Percentiles rank a stretch among this genome's conserved stretches.
These are phyloP conservation scores for Mycena capillaripes DNA, from an alignment of 768 basidiomycete species.

Conservation along the genomic window DNA sequence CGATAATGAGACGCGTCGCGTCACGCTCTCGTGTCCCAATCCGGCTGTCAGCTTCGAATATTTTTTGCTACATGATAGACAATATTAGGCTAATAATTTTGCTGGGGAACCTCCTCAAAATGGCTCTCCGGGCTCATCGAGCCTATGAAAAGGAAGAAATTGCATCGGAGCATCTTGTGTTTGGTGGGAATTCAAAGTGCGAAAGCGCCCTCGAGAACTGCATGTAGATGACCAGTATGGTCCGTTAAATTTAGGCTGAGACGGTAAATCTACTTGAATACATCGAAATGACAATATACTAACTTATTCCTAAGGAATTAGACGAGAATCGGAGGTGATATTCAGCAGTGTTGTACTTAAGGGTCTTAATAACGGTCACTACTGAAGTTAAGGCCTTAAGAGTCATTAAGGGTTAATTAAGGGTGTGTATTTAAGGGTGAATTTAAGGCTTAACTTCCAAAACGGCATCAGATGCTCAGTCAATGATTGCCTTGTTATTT, in stretches of 20 bases:
- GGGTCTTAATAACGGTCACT: no score
- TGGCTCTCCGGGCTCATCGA: not conserved
- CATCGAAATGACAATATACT: not conserved
- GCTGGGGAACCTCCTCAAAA: not conserved
- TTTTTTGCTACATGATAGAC: not conserved
- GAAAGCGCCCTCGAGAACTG: not conserved
- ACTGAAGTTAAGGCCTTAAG: no score
- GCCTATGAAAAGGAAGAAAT: not conserved
- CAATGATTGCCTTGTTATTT: no score
- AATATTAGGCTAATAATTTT: not conserved
- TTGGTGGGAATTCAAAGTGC: not conserved
- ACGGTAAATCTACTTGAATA: not conserved
- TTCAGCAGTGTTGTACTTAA: no score
- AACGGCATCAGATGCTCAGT: no score
- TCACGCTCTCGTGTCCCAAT: conserved; percentile 1
- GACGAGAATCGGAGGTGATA: not conserved
- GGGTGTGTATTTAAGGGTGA: no score
- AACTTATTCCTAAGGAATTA: not conserved
- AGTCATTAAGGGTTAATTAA: no score
- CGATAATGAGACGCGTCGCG: not conserved
- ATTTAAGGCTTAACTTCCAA: no score
- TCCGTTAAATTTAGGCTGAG: not conserved
- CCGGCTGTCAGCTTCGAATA: not conserved
- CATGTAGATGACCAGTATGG: not conserved
- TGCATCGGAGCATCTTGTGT: not conserved